A percentile compares a stretch with the other conserved stretches of the same genome.
Evolutionary conservation across 192 early-diverging fungal species (phyloP).

Genomic region (Umbelopsis sp.): DNA sequence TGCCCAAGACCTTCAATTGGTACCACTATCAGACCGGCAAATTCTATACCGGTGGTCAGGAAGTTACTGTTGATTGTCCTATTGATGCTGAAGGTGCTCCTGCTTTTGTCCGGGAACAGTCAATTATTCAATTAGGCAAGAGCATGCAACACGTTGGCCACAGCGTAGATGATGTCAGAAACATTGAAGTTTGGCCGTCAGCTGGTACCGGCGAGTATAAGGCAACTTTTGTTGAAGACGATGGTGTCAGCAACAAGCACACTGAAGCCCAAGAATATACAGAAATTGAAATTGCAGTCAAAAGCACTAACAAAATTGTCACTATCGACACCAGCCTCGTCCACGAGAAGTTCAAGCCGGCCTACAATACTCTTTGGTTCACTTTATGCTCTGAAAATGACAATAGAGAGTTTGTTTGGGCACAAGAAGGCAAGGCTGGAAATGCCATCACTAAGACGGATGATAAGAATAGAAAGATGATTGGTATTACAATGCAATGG

Average conservation of each 20-base stretch:
- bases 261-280: constrained; percentile 33
- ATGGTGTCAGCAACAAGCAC: constrained; percentile 47
- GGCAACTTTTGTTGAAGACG: constrained; percentile 47
- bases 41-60: constrained; percentile 45
- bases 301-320: constrained; percentile 26
- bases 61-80: constrained; percentile 35
- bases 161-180: constrained; percentile 41
- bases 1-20: constrained; percentile 44
- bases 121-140: constrained; percentile 49
- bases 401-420: constrained; percentile 11
- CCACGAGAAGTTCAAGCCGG: constrained; percentile 33
- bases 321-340: constrained; percentile 36
- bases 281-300: constrained; percentile 43
- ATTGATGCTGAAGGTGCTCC: constrained; percentile 43
- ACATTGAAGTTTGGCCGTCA: constrained; percentile 48
- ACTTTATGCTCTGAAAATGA: constrained; percentile 20
- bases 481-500: constrained; percentile 2
- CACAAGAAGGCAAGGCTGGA: background rate
- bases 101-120: constrained; percentile 45
- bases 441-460: background rate
- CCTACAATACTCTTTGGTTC: constrained; percentile 44
- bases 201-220: constrained; percentile 14
- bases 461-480: background rate
- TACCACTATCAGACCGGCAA: constrained; percentile 48
- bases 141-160: constrained; percentile 41